Evolutionary conservation across 352 stramenopile genomes (phyloP), one percentile per base, ranked within the genome.

Genomic region (Globisporangium alternatum): DNA sequence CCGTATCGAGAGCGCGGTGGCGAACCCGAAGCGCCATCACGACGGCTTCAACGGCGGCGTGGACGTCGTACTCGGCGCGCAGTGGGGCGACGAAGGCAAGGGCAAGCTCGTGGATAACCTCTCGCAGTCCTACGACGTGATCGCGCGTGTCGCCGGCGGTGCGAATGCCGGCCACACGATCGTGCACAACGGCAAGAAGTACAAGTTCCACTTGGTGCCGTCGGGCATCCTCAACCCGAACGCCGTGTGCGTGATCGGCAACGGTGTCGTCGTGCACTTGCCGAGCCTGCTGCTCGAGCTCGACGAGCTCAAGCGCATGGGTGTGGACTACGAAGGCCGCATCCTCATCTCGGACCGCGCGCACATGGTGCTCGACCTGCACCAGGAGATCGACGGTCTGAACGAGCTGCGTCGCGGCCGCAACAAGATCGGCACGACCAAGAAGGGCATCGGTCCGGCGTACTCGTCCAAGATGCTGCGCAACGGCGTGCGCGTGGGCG

Each of bases 81-180:
- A 99, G 69, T 99, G 97, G 97, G 98, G 98, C 39, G 97, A 99
- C 73, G 98, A 99, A 88, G 98, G 98, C 71, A 99, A 99, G 79
- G 98, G 98, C 70, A 99, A 99, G 77, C 90, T 99, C 31, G 97
- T 99, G 31, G 90, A 97, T 82, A 97, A 95, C 56, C 65, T 97
- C 60, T 96, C 85, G 35, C 77, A 97, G 74, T 89, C 92, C 63
- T 99, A 99, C 81, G 95, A 98, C 75, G 93, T 99, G 56, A 98
- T 97, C 73, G 93, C 95, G 44, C 93, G 96, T 61, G 97, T 99
- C n/a, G 97, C 96, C 13, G 90, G 97, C 55, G 97, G 98, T 45
- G 97, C 96, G 31, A 99, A 99, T 84, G 97, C 98, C 30, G 98
- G 98, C 31, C 98, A 99, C 83, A 99, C 97, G 47, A 99, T 99